Percentiles rank a stretch among this genome's conserved stretches.
These are phyloP conservation scores for Cercospora sp. DNA, from an alignment of 2,329 filamentous ascomycete species.

Conservation along the genomic window DNA sequence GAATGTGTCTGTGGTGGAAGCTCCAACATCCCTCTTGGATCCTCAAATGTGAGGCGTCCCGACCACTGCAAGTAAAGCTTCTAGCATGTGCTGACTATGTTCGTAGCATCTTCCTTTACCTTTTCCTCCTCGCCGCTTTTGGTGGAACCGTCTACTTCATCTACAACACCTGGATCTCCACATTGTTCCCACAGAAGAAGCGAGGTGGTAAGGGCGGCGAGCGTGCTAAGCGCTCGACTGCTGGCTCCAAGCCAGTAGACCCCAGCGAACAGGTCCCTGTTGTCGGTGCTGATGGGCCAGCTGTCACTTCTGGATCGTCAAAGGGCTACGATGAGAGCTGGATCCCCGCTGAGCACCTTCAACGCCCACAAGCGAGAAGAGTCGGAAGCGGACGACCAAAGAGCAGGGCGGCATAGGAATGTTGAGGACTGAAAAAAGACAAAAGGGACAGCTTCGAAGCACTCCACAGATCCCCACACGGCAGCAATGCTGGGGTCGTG, in stretches of 20 bases:
- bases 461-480: background rate
- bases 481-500: background rate
- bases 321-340: conserved; percentile 88
- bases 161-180: conserved; percentile 96
- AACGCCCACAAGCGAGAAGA: conserved; percentile 71
- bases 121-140: conserved; percentile 79
- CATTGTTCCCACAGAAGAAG: conserved; percentile 85
- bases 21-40: conserved; percentile 87
- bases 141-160: conserved; percentile 87
- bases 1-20: conserved; percentile 82
- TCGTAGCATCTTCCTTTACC: conserved; percentile 89
- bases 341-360: conserved; percentile 88
- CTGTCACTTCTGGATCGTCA: conserved; percentile 63
- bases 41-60: conserved; percentile 77
- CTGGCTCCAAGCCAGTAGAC: conserved; percentile 68
- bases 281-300: conserved; percentile 69
- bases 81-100: background rate
- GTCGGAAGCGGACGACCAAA: conserved; percentile 55
- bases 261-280: conserved; percentile 59
- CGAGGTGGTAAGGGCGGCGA: conserved; percentile 63
- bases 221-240: conserved; percentile 61
- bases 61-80: background rate
- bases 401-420: conserved; percentile 38
- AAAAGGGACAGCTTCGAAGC: background rate
- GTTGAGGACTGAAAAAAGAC: background rate